Conservation (phyloP, 257 asterid genomes). For the Capsicum rhomboideum region DNA sequence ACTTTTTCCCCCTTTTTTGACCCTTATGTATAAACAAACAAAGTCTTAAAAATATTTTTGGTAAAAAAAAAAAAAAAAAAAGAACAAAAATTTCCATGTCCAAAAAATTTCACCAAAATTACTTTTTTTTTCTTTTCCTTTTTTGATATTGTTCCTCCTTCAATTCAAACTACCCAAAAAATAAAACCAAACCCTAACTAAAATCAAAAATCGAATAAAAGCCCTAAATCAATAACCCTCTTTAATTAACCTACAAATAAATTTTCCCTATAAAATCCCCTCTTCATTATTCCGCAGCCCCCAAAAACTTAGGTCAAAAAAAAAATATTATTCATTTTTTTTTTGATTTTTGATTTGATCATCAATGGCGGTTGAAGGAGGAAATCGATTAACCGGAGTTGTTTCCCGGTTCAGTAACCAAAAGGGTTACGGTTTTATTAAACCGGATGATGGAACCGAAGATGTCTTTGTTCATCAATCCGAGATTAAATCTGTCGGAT, state of each 20-base stretch:
- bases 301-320: not conserved
- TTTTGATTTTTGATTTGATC: not conserved
- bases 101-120: too few relatives aligned
- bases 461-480: conserved; percentile 76
- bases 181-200: not conserved
- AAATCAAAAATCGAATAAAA: not conserved
- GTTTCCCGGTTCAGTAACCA: conserved; percentile 50
- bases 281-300: not conserved
- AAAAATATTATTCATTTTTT: not conserved
- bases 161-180: not conserved
- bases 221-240: not conserved
- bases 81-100: too few relatives aligned
- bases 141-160: not conserved
- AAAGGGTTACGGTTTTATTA: conserved; percentile 75
- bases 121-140: too few relatives aligned
- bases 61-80: too few relatives aligned
- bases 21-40: not conserved
- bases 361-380: conserved; percentile 60
- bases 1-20: too few relatives aligned
- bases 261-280: not conserved
- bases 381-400: conserved; percentile 48
- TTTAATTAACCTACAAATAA: not conserved
- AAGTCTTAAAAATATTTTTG: too few relatives aligned
- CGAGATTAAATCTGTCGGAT: conserved; percentile 71
- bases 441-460: conserved; percentile 52